Conservation (phyloP, 257 asterid genomes). For the Solanum pennellii region DNA sequence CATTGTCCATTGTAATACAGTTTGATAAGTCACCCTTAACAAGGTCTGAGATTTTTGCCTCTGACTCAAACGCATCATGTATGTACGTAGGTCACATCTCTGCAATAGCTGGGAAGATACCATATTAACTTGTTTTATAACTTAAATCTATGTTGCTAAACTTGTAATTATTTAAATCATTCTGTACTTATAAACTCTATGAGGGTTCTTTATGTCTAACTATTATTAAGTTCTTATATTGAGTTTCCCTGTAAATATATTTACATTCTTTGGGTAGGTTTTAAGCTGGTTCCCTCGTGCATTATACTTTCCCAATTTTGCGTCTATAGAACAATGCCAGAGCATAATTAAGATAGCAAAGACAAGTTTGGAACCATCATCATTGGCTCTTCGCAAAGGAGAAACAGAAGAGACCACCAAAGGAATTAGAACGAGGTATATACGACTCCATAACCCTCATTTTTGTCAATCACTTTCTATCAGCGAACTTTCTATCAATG, state of each 20-base stretch:
- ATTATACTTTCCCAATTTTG: constrained; percentile 79
- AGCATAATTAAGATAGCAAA: constrained; percentile 53
- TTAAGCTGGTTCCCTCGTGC: constrained; percentile 92
- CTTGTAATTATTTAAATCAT: neutral
- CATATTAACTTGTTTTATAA: neutral
- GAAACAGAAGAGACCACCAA: constrained; percentile 71
- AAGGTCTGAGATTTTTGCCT: neutral
- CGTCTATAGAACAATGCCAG: constrained; percentile 75
- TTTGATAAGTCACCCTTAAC: neutral
- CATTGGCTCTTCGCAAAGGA: constrained; percentile 73
- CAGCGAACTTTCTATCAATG: neutral
- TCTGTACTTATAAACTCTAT: neutral
- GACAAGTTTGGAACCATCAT: constrained; percentile 51
- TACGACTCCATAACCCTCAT: neutral
- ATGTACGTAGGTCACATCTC: neutral
- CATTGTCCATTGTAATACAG: neutral
- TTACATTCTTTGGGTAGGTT: constrained; percentile 26
- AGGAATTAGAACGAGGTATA: constrained; percentile 92
- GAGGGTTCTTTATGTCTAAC: neutral
- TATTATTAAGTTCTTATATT: neutral
- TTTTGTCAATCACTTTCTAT: neutral
- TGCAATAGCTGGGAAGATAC: neutral
- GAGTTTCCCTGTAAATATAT: neutral
- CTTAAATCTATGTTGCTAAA: neutral
- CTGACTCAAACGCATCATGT: neutral